Evolutionary conservation across 306 rosid species (phyloP).

Genomic region (Castanea sativa): DNA sequence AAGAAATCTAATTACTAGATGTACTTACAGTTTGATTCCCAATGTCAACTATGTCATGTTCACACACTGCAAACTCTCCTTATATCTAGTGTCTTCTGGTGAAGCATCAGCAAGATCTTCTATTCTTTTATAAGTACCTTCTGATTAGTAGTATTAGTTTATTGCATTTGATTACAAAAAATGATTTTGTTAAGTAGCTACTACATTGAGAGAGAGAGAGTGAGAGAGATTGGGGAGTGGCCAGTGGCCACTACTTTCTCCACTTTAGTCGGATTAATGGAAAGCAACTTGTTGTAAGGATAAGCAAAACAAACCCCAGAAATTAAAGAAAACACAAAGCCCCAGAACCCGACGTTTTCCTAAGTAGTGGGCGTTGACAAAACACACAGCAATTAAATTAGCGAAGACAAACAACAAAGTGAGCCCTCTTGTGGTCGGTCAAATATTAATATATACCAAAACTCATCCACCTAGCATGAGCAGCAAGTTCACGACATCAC

Average conservation of each 20-base stretch:
- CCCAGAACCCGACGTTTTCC: not conserved
- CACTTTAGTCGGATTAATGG: conserved; percentile 19
- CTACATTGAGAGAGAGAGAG: too few relatives aligned
- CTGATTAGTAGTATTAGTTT: too few relatives aligned
- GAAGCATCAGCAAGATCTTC: too few relatives aligned
- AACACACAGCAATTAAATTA: conserved; percentile 21
- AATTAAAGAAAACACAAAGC: not conserved
- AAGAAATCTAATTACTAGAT: too few relatives aligned
- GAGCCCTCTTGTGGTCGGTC: conserved; percentile 38
- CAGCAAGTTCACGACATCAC: not conserved
- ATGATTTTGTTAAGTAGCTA: not conserved
- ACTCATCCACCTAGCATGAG: conserved; percentile 1
- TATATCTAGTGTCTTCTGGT: too few relatives aligned
- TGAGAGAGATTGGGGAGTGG: not conserved
- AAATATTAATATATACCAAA: conserved; percentile 18
- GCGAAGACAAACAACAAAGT: conserved; percentile 27
- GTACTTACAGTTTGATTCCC: too few relatives aligned
- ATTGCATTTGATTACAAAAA: not conserved
- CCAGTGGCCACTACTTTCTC: conserved; percentile 37
- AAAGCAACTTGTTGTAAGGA: conserved; percentile 17
- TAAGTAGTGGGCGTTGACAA: conserved; percentile 25
- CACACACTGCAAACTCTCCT: too few relatives aligned
- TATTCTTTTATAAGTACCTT: too few relatives aligned
- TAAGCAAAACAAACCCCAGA: conserved; percentile 21
- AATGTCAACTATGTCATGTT: too few relatives aligned